Evolutionary conservation across 768 basidiomycete species (phyloP).

Genomic region (Boletus rubroflammeus): DNA sequence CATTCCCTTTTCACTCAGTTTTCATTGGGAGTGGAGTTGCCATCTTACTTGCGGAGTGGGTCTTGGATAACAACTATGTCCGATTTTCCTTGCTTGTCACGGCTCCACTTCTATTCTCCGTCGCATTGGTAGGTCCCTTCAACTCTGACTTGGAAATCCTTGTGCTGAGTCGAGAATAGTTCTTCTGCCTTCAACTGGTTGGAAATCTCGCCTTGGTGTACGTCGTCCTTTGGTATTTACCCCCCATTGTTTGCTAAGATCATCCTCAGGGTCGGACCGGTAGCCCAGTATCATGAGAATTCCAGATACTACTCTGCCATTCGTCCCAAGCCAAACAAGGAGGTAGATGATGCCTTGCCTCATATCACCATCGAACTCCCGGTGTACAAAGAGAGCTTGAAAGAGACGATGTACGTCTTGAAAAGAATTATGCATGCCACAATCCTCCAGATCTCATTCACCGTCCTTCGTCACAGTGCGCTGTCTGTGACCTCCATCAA

Average conservation of each 20-base stretch:
- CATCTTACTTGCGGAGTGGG: constrained; percentile 61
- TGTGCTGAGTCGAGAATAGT: constrained; percentile 38
- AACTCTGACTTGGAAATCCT: background rate
- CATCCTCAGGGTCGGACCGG: constrained; percentile 62
- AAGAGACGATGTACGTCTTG: constrained; percentile 67
- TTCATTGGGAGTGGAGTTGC: constrained; percentile 63
- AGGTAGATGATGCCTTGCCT: constrained; percentile 60
- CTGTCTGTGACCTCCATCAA: constrained; percentile 73
- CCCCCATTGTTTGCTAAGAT: constrained; percentile 6
- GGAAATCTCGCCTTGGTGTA: constrained; percentile 61
- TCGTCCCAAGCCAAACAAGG: constrained; percentile 54
- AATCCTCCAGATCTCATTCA: background rate
- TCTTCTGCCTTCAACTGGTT: constrained; percentile 71
- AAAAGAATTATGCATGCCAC: too few relatives aligned
- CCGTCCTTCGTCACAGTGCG: constrained; percentile 38
- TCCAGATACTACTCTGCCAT: constrained; percentile 78
- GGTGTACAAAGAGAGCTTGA: constrained; percentile 82
- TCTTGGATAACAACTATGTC: constrained; percentile 54
- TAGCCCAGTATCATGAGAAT: constrained; percentile 82
- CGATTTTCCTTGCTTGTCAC: constrained; percentile 67
- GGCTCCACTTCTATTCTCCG: constrained; percentile 69
- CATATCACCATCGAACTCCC: constrained; percentile 82
- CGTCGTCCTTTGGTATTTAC: background rate
- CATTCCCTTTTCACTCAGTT: constrained; percentile 42
- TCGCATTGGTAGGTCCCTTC: constrained; percentile 55